Conservation (phyloP, 192 early-diverging fungal genomes). For the Backusella tarrabulga region DNA sequence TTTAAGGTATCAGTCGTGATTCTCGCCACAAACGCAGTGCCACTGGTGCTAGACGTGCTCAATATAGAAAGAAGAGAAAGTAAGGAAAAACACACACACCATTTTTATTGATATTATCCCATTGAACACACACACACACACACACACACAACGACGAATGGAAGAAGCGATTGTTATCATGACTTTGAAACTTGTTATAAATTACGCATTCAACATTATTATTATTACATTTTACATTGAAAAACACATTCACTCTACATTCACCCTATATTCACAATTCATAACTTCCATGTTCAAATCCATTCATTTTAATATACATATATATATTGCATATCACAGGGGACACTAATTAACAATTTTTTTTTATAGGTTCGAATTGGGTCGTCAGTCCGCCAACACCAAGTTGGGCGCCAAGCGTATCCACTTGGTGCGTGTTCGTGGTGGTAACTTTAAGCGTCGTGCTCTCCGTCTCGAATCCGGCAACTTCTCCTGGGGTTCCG, state of each 20-base stretch:
- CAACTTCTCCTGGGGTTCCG: conserved; percentile 98
- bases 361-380: conserved; percentile 92
- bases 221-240: background rate
- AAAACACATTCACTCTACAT: background rate
- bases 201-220: background rate
- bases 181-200: background rate
- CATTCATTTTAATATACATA: too few relatives aligned
- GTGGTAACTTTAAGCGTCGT: conserved; percentile 98
- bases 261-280: too few relatives aligned
- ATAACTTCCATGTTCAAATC: too few relatives aligned
- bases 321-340: too few relatives aligned
- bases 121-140: background rate
- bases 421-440: conserved; percentile 94
- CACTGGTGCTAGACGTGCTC: conserved; percentile 98
- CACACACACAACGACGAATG: background rate
- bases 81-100: conserved; percentile 7
- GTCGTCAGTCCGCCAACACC: conserved; percentile 98
- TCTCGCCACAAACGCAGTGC: conserved; percentile 98
- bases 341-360: too few relatives aligned
- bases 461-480: conserved; percentile 96
- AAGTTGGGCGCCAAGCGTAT: conserved; percentile 97
- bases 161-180: background rate
- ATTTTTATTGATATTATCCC: background rate
- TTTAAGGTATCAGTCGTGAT: conserved; percentile 97
- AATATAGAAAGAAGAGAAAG: conserved; percentile 99